Evolutionary conservation across 2,329 filamentous ascomycete species (phyloP).

Genomic region (Epichloe sibirici): DNA sequence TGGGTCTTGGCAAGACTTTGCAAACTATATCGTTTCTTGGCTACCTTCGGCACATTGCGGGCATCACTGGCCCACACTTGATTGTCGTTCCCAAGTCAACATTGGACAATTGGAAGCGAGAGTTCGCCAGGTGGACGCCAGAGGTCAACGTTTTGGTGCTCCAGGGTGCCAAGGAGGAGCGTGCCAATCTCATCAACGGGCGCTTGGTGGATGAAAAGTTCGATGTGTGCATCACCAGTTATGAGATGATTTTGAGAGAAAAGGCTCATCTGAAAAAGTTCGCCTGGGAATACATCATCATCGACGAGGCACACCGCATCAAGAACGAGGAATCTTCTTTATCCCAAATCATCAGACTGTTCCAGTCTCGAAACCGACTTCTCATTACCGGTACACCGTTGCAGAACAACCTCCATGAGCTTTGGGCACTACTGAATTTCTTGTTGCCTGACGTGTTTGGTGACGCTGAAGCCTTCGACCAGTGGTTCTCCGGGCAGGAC

Average conservation of each 20-base stretch:
- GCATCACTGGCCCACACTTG: slow-evolving; percentile 81
- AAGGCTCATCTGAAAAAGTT: slow-evolving; percentile 94
- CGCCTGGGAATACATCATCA: slow-evolving; percentile 99
- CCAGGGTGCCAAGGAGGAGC: slow-evolving; percentile 91
- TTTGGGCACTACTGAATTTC: slow-evolving; percentile 97
- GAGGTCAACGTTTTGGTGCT: slow-evolving; percentile 90
- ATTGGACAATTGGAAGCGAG: slow-evolving; percentile 94
- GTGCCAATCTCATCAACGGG: slow-evolving; percentile 76
- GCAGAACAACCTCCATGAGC: slow-evolving; percentile 94
- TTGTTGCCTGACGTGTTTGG: slow-evolving; percentile 96
- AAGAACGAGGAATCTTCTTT: slow-evolving; percentile 98
- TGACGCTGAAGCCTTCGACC: slow-evolving; percentile 90
- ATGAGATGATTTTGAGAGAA: slow-evolving; percentile 96
- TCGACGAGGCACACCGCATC: slow-evolving; percentile 95
- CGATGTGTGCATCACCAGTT: slow-evolving; percentile 95
- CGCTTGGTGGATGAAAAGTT: slow-evolving; percentile 90
- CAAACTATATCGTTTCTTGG: slow-evolving; percentile 96
- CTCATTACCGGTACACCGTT: slow-evolving; percentile 94
- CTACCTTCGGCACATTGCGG: slow-evolving; percentile 83
- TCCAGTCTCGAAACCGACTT: slow-evolving; percentile 88
- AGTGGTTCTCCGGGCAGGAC: slow-evolving; percentile 90
- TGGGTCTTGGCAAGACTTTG: slow-evolving; percentile 95
- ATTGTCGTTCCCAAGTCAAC: slow-evolving; percentile 93
- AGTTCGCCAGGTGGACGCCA: slow-evolving; percentile 88
- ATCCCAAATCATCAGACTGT: slow-evolving; percentile 89